Conservation (phyloP, 805 yeast species). For the Kluyveromyces nonfermentans region DNA sequence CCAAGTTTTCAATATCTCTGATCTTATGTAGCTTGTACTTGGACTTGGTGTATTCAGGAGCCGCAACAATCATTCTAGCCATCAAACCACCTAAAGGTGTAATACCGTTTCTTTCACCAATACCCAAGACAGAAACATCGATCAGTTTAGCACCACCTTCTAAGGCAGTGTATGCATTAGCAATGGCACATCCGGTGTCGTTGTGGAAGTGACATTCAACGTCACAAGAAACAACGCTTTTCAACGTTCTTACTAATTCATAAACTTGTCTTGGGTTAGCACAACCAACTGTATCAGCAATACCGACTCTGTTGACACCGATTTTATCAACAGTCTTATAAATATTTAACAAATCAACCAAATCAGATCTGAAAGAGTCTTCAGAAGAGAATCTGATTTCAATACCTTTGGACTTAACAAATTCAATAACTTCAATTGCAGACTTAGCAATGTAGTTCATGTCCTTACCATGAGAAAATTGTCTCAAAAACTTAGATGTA, state of each 20-base stretch:
- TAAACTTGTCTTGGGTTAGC: constrained; percentile 99
- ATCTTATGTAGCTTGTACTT: constrained; percentile 93
- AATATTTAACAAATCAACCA: constrained; percentile 89
- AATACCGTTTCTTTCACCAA: constrained; percentile 98
- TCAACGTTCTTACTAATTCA: constrained; percentile 88
- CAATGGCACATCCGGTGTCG: constrained; percentile 98
- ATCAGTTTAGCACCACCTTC: constrained; percentile 96
- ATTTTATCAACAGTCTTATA: constrained; percentile 94
- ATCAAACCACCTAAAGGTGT: constrained; percentile 95
- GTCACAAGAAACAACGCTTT: constrained; percentile 90
- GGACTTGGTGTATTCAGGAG: constrained; percentile 88
- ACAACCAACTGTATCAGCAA: constrained; percentile 98
- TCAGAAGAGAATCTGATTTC: constrained; percentile 96
- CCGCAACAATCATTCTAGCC: constrained; percentile 99
- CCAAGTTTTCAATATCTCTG: constrained; percentile 90
- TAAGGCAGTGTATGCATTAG: constrained; percentile 94
- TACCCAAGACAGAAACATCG: constrained; percentile 93
- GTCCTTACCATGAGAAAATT: constrained; percentile 95
- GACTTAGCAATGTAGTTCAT: constrained; percentile 95
- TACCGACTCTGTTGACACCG: constrained; percentile 98
- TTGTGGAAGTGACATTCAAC: constrained; percentile 98
- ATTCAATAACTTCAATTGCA: constrained; percentile 95
- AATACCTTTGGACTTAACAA: constrained; percentile 91
- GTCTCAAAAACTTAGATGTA: constrained; percentile 88
- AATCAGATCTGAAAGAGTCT: constrained; percentile 94